A percentile compares a stretch with the other conserved stretches of the same genome.
These are phyloP conservation scores for Chalciporus piperatus DNA, from an alignment of 768 basidiomycete species.

Conservation along the genomic window DNA sequence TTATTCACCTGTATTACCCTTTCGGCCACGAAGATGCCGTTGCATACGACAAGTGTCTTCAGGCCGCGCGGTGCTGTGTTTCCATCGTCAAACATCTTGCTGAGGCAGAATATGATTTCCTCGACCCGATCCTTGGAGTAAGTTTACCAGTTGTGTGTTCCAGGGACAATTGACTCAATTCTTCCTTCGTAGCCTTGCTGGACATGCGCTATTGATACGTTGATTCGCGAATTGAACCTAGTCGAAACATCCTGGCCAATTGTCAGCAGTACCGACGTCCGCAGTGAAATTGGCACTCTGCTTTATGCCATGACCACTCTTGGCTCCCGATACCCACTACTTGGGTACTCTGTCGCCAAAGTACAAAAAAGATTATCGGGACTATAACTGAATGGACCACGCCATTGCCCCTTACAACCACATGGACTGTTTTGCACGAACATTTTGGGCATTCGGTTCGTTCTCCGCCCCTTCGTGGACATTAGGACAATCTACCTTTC, in stretches of 20 bases:
- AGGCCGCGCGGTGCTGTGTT: conserved; percentile 58
- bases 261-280: conserved; percentile 54
- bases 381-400: conserved; percentile 14
- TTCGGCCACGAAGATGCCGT: conserved; percentile 58
- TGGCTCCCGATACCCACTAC: conserved; percentile 57
- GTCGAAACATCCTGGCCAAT: conserved; percentile 64
- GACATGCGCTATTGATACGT: conserved; percentile 64
- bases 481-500: conserved; percentile 4
- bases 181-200: conserved; percentile 56
- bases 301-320: conserved; percentile 65
- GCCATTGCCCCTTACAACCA: not conserved
- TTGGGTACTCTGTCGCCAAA: conserved; percentile 34
- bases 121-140: conserved; percentile 80
- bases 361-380: conserved; percentile 32
- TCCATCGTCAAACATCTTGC: conserved; percentile 59
- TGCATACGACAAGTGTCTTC: conserved; percentile 65
- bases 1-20: conserved; percentile 61
- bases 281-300: conserved; percentile 58
- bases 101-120: conserved; percentile 63
- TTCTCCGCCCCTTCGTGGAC: conserved; percentile 1
- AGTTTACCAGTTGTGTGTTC: conserved; percentile 22
- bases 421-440: conserved; percentile 15
- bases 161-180: conserved; percentile 7
- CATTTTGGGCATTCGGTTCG: not conserved
- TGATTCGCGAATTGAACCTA: conserved; percentile 63